Base-by-base conservation (phyloP, 73 alveolate genomes). In the Paramecium biaurelia region DNA sequence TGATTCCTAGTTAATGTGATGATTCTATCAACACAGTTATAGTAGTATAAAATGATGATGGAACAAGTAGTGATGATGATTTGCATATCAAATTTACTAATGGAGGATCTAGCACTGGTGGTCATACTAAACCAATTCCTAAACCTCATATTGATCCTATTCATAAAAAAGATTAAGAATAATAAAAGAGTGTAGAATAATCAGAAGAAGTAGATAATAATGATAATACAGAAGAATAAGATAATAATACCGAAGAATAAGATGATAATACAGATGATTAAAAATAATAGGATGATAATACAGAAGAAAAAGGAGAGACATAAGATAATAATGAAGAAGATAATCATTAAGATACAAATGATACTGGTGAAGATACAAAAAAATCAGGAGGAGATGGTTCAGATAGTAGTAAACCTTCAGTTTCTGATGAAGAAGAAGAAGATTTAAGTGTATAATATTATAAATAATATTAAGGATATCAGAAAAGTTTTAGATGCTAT, bases 41-140 rank as follows among this genome's bases (percentile, higher is more conserved):
- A 0, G 90, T 79, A n/a, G 90, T 79, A 42, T 47, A 38, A 79
- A 79, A 79, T 79, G 90, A 45, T 42, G 90, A 79, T 43, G 90
- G 90, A 0, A 37, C 87, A 14, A 20, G 38, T 41, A 59, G 12
- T 12, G 90, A 79, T 79, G 90, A 79, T 79, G 90, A 79, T 79
- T 47, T 79, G 15, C 70, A 79, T 79, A 38, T 79, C 4, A 79
- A 24, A 18, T 42, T 79, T 34, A 79, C 70, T 2, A 41, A 38
- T 24, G 90, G 90, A n/a, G 90, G 90, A 14, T 37, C 67, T 30
- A 4, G 38, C 6, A 23, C 56, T 14, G n/a, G 21, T 42, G 30
- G 32, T 5, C 14, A 43, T 10, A 15, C 70, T 12, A 74, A 23
- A 34, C 87, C 87, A 2, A 74, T 11, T 12, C 87, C 87, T 1